Conservation (phyloP, 2,329 filamentous ascomycete genomes). For the Cercospora sp. region DNA sequence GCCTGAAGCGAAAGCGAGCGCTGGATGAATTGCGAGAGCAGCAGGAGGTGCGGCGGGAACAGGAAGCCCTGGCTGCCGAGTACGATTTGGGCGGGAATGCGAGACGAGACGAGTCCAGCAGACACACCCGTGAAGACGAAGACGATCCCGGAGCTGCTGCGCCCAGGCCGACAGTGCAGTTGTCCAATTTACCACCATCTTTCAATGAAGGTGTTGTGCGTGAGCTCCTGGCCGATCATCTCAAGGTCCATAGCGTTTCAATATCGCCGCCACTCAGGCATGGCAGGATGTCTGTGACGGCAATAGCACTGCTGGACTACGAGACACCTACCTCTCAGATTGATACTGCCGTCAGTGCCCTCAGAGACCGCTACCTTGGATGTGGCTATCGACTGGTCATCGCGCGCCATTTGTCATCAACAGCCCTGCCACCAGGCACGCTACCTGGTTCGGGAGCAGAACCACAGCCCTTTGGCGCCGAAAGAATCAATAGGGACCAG, state of each 20-base stretch:
- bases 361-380: slow-evolving; percentile 83
- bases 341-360: slow-evolving; percentile 71
- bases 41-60: slow-evolving; percentile 32
- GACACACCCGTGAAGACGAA: slow-evolving; percentile 18
- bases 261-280: slow-evolving; percentile 24
- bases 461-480: slow-evolving; percentile 35
- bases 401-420: slow-evolving; percentile 77
- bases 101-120: slow-evolving; percentile 33
- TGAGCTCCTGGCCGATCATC: slow-evolving; percentile 26
- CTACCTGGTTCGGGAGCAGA: slow-evolving; percentile 17
- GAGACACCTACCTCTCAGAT: slow-evolving; percentile 83
- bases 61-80: slow-evolving; percentile 25
- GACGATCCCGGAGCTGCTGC: slow-evolving; percentile 47
- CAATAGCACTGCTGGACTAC: slow-evolving; percentile 76
- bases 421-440: slow-evolving; percentile 21
- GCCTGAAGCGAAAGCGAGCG: slow-evolving; percentile 38
- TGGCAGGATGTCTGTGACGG: slow-evolving; percentile 66
- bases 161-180: slow-evolving; percentile 55
- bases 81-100: slow-evolving; percentile 14
- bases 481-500: slow-evolving; percentile 28
- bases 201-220: slow-evolving; percentile 65
- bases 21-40: slow-evolving; percentile 37
- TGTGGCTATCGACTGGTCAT: slow-evolving; percentile 79
- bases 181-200: slow-evolving; percentile 55
- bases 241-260: slow-evolving; percentile 33